Conservation (phyloP, 768 basidiomycete species). For the Termitomyces sp. region DNA sequence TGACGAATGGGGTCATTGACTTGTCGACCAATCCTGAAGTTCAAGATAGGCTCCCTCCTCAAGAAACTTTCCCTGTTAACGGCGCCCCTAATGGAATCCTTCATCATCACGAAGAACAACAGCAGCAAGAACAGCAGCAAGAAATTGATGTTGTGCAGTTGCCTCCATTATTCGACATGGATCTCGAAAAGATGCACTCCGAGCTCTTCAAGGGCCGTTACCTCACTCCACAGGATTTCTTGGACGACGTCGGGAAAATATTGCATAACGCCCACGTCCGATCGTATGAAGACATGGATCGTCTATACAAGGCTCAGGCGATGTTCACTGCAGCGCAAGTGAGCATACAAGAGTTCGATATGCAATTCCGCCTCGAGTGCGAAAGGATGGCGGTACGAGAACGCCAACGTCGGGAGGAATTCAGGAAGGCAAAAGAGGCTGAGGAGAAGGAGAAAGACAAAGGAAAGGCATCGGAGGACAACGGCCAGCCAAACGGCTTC, state of each 20-base stretch:
- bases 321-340: slow-evolving; percentile 88
- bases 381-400: slow-evolving; percentile 83
- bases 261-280: slow-evolving; percentile 70
- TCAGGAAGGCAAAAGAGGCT: slow-evolving; percentile 48
- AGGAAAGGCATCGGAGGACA: slow-evolving; percentile 26
- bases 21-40: slow-evolving; percentile 33
- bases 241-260: slow-evolving; percentile 79
- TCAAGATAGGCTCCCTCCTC: not conserved
- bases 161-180: slow-evolving; percentile 76
- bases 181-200: slow-evolving; percentile 87
- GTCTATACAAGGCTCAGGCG: slow-evolving; percentile 78
- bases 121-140: slow-evolving; percentile 31
- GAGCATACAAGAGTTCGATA: slow-evolving; percentile 84
- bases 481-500: slow-evolving; percentile 45
- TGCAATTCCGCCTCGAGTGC: slow-evolving; percentile 76
- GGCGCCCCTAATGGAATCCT: slow-evolving; percentile 41
- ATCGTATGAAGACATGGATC: slow-evolving; percentile 64
- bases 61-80: slow-evolving; percentile 29
- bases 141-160: slow-evolving; percentile 34
- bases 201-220: slow-evolving; percentile 85
- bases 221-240: slow-evolving; percentile 84
- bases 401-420: slow-evolving; percentile 59
- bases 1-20: slow-evolving; percentile 44
- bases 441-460: slow-evolving; percentile 39
- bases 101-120: slow-evolving; percentile 25